phyloP scores from a whole-genome alignment of 2,329 filamentous ascomycete species.

The Penicillium sp. region DNA sequence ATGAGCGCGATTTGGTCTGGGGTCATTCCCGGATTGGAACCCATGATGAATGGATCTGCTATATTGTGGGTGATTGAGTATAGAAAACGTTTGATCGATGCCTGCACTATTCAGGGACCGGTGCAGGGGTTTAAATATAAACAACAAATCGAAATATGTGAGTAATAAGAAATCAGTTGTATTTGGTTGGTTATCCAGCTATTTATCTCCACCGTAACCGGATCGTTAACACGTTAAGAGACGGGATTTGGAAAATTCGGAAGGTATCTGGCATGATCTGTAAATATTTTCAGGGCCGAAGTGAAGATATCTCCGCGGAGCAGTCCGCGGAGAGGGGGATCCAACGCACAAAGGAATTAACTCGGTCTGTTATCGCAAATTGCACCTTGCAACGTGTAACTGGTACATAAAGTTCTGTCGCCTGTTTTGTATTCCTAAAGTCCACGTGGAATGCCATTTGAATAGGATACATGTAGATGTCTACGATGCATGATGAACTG shows the following conservation, averaged over 20 bases:
- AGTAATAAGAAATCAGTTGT: background rate
- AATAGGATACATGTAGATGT: background rate
- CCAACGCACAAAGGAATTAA: background rate
- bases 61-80: background rate
- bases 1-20: conserved; percentile 64
- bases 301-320: conserved; percentile 6
- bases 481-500: too few relatives aligned
- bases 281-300: background rate
- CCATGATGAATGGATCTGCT: conserved; percentile 14
- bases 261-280: conserved; percentile 3
- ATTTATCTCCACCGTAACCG: conserved; percentile 10
- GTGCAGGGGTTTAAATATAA: background rate
- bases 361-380: background rate
- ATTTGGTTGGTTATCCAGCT: background rate
- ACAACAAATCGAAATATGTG: background rate
- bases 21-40: conserved; percentile 15
- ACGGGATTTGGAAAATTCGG: background rate
- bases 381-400: background rate
- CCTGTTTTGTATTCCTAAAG: background rate
- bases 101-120: background rate
- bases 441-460: background rate
- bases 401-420: background rate
- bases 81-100: background rate
- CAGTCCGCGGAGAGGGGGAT: background rate
- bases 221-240: too few relatives aligned